These are phyloP conservation scores for Laguncularia racemosa DNA, from an alignment of 345 rosid species.

Conservation along the genomic window DNA sequence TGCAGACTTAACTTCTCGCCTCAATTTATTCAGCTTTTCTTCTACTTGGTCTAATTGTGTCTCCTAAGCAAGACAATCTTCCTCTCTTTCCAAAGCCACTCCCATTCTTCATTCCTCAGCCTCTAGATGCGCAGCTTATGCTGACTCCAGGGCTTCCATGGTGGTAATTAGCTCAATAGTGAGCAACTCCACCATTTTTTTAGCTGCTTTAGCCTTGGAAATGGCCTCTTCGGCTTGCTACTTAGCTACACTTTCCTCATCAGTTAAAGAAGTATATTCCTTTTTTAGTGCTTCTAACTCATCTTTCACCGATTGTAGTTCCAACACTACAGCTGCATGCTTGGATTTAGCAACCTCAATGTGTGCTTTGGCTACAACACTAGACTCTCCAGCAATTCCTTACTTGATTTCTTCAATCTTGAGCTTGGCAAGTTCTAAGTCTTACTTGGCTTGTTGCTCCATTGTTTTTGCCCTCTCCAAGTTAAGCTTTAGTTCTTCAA, in stretches of 20 bases:
- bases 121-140: conserved; percentile 88
- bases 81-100: conserved; percentile 74
- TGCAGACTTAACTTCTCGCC: conserved; percentile 55
- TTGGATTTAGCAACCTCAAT: conserved; percentile 89
- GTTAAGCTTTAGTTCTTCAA: conserved; percentile 78
- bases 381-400: conserved; percentile 79
- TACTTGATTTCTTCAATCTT: conserved; percentile 91
- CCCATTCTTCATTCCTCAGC: conserved; percentile 88
- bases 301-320: conserved; percentile 57
- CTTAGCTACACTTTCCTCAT: conserved; percentile 48
- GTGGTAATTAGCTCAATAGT: conserved; percentile 78
- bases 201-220: conserved; percentile 65
- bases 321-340: conserved; percentile 61
- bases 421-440: conserved; percentile 77
- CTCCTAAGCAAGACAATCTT: conserved; percentile 76
- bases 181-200: conserved; percentile 80
- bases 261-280: conserved; percentile 49
- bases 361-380: conserved; percentile 93
- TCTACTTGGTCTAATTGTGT: conserved; percentile 77
- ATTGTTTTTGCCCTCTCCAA: conserved; percentile 87
- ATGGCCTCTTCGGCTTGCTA: conserved; percentile 69
- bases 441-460: conserved; percentile 91
- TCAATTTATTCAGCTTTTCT: conserved; percentile 65
- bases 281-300: conserved; percentile 46
- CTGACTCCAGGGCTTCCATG: conserved; percentile 73